Evolutionary conservation across 352 stramenopile genomes (phyloP), one percentile per base, ranked within the genome.

Genomic region (Phytophthora sojae): DNA sequence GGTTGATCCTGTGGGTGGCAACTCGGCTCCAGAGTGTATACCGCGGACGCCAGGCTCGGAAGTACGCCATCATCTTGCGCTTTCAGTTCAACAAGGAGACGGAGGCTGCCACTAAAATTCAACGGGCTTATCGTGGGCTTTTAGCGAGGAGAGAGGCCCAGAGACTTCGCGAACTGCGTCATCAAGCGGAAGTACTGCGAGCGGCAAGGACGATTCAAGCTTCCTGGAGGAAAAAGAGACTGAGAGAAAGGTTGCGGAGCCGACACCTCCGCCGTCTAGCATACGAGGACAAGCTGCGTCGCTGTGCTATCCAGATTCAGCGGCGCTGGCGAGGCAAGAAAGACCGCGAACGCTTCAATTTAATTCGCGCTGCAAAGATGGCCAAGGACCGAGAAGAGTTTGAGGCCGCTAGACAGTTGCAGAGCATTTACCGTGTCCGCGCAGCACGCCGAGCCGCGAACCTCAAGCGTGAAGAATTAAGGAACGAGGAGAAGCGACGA

Each of bases 291-390:
- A 75, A 72, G 55, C 12, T 75, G 15, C 57, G 71, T 6, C 49
- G 74, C 0, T 83, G 80, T 12, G 81, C 83, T 1, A 64, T 75
- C 11, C 84, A 71, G n/a, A 73, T 98, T 30, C 92, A 98, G 71
- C 76, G 90, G 14, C 61, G 84, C 4, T 97, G 90, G 81, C 76
- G 92, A 44, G 85, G 82, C 6, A 88, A 84, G 55, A 63, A 77
- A 15, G 74, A 72, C 15, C 82, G 83, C 3, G 59, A 71, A 2
- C 67, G 64, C 7, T 68, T 77, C 4, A 67, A 45, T 7, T 51
- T 80, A 9, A 52, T 82, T 17, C 76, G 64, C 23, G 59, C 71
- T 4, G 77, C 75, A 2, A 85, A 81, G n/a, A 45, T 64, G 3
- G 54, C 63, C 0, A 76, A 69, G 8, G 74, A 89, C 8, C 56